Percentiles rank a stretch among this genome's conserved stretches.
Conservation (phyloP, 441 rosid genomes). For the California macrophylla region DNA sequence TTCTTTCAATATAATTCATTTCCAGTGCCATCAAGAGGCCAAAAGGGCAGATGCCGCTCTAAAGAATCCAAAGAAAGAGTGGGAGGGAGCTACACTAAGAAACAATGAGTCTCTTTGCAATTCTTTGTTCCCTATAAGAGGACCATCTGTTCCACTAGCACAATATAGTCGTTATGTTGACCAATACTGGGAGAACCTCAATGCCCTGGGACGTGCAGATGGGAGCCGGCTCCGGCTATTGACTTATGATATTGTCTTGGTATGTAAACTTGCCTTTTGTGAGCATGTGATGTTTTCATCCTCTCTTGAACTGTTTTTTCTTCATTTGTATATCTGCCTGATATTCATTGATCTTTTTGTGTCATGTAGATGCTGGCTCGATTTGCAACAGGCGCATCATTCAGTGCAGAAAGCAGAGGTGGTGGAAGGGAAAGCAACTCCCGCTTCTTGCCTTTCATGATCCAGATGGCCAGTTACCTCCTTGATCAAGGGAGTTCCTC, state of each 20-base stretch:
- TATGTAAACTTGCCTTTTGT: constrained; percentile 19
- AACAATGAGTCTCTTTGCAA: constrained; percentile 99
- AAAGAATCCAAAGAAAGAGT: constrained; percentile 98
- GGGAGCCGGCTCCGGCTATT: constrained; percentile 90
- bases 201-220: constrained; percentile 92
- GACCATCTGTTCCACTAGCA: constrained; percentile 70
- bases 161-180: constrained; percentile 87
- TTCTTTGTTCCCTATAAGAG: constrained; percentile 90
- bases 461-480: constrained; percentile 98
- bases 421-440: constrained; percentile 99
- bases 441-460: constrained; percentile 88
- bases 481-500: constrained; percentile 88
- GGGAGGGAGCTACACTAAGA: constrained; percentile 99
- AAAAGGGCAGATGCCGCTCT: constrained; percentile 97
- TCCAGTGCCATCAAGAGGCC: constrained; percentile 99
- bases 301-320: not conserved
- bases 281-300: not conserved
- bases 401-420: constrained; percentile 80
- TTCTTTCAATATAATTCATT: constrained; percentile 89
- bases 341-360: not conserved
- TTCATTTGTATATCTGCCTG: not conserved
- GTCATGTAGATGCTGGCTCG: constrained; percentile 89
- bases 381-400: constrained; percentile 98
- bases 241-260: constrained; percentile 97
- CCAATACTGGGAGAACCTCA: constrained; percentile 98